Evolutionary conservation across 2,329 filamentous ascomycete genomes (phyloP).

Genomic region (Xylaria polymorpha): DNA sequence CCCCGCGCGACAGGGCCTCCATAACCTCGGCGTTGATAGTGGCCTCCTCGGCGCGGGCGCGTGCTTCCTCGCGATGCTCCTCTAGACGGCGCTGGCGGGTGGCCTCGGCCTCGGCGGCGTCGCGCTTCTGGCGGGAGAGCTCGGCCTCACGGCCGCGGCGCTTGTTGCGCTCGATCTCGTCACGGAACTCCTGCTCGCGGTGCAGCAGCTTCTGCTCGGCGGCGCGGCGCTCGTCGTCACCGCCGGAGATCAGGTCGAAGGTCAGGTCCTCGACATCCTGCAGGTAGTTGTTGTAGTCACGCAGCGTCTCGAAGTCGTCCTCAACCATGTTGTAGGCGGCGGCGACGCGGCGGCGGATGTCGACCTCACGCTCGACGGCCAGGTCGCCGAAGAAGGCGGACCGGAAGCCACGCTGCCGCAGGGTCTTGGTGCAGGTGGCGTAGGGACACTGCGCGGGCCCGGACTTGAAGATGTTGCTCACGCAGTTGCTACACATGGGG

Average conservation of each 20-base stretch:
- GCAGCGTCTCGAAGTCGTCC: constrained; percentile 88
- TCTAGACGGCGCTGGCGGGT: constrained; percentile 71
- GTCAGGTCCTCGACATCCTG: constrained; percentile 92
- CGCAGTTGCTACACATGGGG: constrained; percentile 97
- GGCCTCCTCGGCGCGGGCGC: constrained; percentile 72
- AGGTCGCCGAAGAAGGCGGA: constrained; percentile 92
- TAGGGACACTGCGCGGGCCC: constrained; percentile 94
- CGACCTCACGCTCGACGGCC: constrained; percentile 89
- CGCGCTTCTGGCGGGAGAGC: constrained; percentile 62
- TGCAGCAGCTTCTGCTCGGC: constrained; percentile 60
- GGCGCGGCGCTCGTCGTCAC: constrained; percentile 68
- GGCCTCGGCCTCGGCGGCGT: constrained; percentile 75
- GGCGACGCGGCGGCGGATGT: constrained; percentile 84
- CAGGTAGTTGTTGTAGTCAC: constrained; percentile 92
- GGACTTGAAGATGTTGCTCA: constrained; percentile 91
- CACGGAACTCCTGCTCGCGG: constrained; percentile 80
- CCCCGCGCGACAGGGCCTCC: constrained; percentile 72
- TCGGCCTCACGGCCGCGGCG: constrained; percentile 66
- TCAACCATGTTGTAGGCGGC: constrained; percentile 87
- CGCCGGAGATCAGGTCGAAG: constrained; percentile 83
- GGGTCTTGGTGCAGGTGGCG: constrained; percentile 85
- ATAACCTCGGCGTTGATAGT: constrained; percentile 76
- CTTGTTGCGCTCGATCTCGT: constrained; percentile 72
- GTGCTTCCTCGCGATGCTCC: constrained; percentile 74
- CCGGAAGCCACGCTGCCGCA: constrained; percentile 86